Conservation (phyloP, 2,329 filamentous ascomycete species). For the Epichloe gansuensis region DNA sequence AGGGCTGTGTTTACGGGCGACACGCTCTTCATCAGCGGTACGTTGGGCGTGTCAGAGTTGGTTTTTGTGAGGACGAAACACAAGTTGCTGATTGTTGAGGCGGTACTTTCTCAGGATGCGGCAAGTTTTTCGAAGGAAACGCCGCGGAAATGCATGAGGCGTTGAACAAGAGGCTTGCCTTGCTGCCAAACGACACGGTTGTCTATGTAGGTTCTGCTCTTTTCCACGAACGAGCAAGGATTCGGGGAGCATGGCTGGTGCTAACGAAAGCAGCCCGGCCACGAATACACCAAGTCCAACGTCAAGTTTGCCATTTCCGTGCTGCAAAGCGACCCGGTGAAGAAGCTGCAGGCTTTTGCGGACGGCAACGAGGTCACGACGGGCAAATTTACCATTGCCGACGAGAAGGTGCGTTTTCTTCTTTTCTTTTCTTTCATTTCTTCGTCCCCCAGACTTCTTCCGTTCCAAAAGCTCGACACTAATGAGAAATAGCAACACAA, state of each 20-base stretch:
- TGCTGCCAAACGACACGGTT: slow-evolving; percentile 77
- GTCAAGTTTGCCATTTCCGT: slow-evolving; percentile 77
- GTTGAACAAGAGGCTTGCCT: slow-evolving; percentile 70
- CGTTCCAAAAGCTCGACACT: background rate
- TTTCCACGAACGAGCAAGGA: background rate
- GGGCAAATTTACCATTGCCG: slow-evolving; percentile 89
- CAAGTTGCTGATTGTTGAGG: no score
- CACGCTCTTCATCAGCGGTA: slow-evolving; percentile 86
- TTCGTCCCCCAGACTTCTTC: background rate
- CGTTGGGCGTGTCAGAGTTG: slow-evolving; percentile 3
- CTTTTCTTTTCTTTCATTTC: background rate
- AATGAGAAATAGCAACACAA: slow-evolving; percentile 58
- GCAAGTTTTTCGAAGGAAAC: slow-evolving; percentile 88
- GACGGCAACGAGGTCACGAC: slow-evolving; percentile 76
- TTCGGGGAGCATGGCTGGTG: background rate
- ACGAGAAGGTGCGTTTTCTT: slow-evolving; percentile 63
- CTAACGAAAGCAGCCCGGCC: slow-evolving; percentile 53
- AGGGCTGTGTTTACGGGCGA: slow-evolving; percentile 89
- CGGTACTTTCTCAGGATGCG: slow-evolving; percentile 51
- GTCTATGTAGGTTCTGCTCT: slow-evolving; percentile 55
- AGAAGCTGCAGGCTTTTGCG: slow-evolving; percentile 65
- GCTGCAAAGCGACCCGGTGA: slow-evolving; percentile 59
- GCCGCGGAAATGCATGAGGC: slow-evolving; percentile 86
- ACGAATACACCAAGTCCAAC: slow-evolving; percentile 97
- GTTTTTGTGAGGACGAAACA: background rate